Conservation (phyloP, 1,139 yeast genomes). For the Suhomyces bribrorum region DNA sequence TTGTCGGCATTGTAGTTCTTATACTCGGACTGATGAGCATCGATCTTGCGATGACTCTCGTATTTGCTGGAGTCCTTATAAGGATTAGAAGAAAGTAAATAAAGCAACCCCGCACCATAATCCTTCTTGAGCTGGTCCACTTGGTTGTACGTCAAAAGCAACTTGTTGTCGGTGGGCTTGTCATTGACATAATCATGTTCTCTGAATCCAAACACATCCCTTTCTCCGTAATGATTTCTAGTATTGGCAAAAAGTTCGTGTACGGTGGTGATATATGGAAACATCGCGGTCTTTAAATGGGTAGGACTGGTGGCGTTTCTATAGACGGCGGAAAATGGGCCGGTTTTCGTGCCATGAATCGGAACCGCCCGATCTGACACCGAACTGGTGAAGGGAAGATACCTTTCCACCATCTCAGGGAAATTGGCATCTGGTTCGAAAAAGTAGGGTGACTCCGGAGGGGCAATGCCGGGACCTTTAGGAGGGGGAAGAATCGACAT, state of each 20-base stretch:
- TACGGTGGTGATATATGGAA: conserved; percentile 20
- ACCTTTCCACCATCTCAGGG: conserved; percentile 17
- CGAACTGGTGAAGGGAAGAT: conserved; percentile 27
- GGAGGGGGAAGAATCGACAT: conserved; percentile 22
- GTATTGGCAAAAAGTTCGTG: conserved; percentile 18
- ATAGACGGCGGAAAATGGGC: conserved; percentile 36
- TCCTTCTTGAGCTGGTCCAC: conserved; percentile 16
- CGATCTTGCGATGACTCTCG: conserved; percentile 25
- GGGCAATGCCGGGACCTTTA: conserved; percentile 14
- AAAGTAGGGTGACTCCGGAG: conserved; percentile 23
- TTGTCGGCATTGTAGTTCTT: conserved; percentile 20
- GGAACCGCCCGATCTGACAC: conserved; percentile 22
- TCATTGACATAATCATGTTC: conserved; percentile 21
- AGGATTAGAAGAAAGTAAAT: conserved; percentile 22
- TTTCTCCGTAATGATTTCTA: conserved; percentile 14
- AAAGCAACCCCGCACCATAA: conserved; percentile 25
- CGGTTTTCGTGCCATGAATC: conserved; percentile 31
- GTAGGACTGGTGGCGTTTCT: conserved; percentile 30
- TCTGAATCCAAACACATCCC: conserved; percentile 20
- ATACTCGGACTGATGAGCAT: conserved; percentile 17
- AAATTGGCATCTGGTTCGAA: conserved; percentile 16
- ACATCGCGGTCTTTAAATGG: conserved; percentile 24
- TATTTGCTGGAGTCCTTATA: conserved; percentile 18
- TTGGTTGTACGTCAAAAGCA: conserved; percentile 17
- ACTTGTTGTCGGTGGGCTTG: conserved; percentile 16